Conservation (phyloP, 768 basidiomycete genomes). For the Rickenella mellea region DNA sequence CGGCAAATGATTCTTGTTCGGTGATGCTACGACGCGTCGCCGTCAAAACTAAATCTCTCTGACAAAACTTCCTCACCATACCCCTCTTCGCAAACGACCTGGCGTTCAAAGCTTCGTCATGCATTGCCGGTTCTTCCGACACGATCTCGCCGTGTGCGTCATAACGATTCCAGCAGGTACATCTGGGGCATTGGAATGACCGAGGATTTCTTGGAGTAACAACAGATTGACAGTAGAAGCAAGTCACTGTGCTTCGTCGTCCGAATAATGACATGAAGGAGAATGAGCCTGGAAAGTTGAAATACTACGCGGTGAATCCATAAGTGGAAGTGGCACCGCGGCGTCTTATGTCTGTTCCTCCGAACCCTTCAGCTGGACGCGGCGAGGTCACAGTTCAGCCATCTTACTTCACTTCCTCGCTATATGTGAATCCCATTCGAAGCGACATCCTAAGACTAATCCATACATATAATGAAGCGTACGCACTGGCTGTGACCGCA, state of each 20-base stretch:
- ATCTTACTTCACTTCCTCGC: conserved; percentile 67
- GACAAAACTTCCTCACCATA: conserved; percentile 19
- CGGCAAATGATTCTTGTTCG: conserved; percentile 60
- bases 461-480: conserved; percentile 41
- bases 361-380: conserved; percentile 47
- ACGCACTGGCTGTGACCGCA: conserved; percentile 20
- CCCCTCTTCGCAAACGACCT: conserved; percentile 67
- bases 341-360: conserved; percentile 34
- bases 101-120: conserved; percentile 64
- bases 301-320: no score
- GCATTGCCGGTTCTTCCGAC: conserved; percentile 85
- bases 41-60: not conserved
- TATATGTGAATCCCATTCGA: conserved; percentile 56
- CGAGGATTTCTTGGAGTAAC: conserved; percentile 34
- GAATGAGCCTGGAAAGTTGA: no score
- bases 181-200: conserved; percentile 58
- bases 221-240: conserved; percentile 62
- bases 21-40: conserved; percentile 39
- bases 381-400: conserved; percentile 64
- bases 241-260: conserved; percentile 39
- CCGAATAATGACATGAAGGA: conserved; percentile 41
- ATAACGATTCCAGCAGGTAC: conserved; percentile 68
- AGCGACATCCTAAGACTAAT: conserved; percentile 53
- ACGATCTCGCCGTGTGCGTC: conserved; percentile 65
- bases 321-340: no score